A percentile compares a stretch with the other conserved stretches of the same genome.
Conservation (phyloP, 768 basidiomycete genomes). For the Leccinum subgranulosum region DNA sequence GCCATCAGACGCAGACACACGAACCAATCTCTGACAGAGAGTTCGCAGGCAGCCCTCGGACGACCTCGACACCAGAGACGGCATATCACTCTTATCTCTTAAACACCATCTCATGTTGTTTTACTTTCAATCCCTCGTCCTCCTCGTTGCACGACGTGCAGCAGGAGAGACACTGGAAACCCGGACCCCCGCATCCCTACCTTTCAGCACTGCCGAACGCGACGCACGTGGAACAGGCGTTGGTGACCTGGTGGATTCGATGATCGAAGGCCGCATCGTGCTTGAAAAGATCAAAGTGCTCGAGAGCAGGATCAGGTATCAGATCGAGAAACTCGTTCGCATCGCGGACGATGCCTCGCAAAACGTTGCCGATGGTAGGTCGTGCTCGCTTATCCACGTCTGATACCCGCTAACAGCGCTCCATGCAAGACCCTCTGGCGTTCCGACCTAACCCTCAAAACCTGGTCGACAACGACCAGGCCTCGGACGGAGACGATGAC, state of each 20-base stretch:
- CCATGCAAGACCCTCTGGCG: conserved; percentile 72
- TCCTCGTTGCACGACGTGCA: conserved; percentile 68
- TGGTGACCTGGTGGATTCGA: conserved; percentile 76
- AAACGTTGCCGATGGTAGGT: conserved; percentile 57
- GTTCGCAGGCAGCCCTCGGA: conserved; percentile 28
- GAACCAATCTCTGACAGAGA: conserved; percentile 12
- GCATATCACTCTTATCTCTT: conserved; percentile 87
- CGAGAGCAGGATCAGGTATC: conserved; percentile 87
- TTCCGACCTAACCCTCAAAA: conserved; percentile 90
- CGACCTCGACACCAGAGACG: conserved; percentile 58
- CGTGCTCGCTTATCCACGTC: background rate
- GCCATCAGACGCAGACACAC: conserved; percentile 12
- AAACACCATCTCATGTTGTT: conserved; percentile 83
- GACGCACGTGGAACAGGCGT: conserved; percentile 50
- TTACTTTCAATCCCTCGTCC: conserved; percentile 79
- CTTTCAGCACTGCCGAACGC: conserved; percentile 55
- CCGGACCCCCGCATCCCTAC: conserved; percentile 45
- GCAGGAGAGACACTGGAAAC: conserved; percentile 59
- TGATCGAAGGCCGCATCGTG: conserved; percentile 76
- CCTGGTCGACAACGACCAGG: conserved; percentile 46
- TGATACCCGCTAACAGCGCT: background rate
- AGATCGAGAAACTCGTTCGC: conserved; percentile 90
- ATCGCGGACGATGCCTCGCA: conserved; percentile 60
- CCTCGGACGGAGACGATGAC: conserved; percentile 23
- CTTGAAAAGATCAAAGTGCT: conserved; percentile 87